Conservation (phyloP, 2,329 filamentous ascomycete genomes). For the Cadophora gregata region DNA sequence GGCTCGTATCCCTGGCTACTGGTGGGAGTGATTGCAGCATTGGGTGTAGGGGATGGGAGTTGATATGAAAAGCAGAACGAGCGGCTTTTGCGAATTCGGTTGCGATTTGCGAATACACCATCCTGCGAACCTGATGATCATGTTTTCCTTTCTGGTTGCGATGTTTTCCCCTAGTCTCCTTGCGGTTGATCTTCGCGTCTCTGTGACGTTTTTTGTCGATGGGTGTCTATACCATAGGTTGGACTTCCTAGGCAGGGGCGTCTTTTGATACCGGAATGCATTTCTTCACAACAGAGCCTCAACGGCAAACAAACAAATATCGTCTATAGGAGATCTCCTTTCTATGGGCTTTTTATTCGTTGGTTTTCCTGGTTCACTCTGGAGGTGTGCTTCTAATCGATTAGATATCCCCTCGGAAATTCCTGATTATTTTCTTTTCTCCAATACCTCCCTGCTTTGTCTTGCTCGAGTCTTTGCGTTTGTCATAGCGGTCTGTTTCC, state of each 20-base stretch:
- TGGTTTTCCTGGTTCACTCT: slow-evolving; percentile 28
- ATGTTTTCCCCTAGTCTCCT: slow-evolving; percentile 36
- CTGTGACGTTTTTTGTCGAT: slow-evolving; percentile 38
- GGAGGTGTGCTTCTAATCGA: slow-evolving; percentile 38
- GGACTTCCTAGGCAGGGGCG: slow-evolving; percentile 39
- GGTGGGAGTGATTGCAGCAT: slow-evolving; percentile 44
- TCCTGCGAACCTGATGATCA: slow-evolving; percentile 47
- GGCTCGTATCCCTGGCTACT: slow-evolving; percentile 42
- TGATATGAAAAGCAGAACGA: slow-evolving; percentile 46
- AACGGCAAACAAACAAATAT: slow-evolving; percentile 36
- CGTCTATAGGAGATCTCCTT: slow-evolving; percentile 36
- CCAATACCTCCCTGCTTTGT: background rate
- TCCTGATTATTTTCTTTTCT: slow-evolving; percentile 26
- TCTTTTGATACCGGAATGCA: slow-evolving; percentile 43
- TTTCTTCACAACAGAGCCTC: slow-evolving; percentile 40
- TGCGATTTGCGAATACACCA: slow-evolving; percentile 46
- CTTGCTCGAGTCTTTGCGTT: slow-evolving; percentile 18
- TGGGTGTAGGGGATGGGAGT: slow-evolving; percentile 44
- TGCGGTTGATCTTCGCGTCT: slow-evolving; percentile 38
- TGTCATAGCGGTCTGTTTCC: slow-evolving; percentile 41
- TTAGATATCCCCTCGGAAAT: slow-evolving; percentile 44
- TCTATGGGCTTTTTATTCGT: slow-evolving; percentile 31
- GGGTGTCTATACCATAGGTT: slow-evolving; percentile 30
- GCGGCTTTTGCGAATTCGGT: slow-evolving; percentile 40
- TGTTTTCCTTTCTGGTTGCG: slow-evolving; percentile 46